Evolutionary conservation across 352 stramenopile genomes (phyloP).

Genomic region (Phytophthora tentaculata): DNA sequence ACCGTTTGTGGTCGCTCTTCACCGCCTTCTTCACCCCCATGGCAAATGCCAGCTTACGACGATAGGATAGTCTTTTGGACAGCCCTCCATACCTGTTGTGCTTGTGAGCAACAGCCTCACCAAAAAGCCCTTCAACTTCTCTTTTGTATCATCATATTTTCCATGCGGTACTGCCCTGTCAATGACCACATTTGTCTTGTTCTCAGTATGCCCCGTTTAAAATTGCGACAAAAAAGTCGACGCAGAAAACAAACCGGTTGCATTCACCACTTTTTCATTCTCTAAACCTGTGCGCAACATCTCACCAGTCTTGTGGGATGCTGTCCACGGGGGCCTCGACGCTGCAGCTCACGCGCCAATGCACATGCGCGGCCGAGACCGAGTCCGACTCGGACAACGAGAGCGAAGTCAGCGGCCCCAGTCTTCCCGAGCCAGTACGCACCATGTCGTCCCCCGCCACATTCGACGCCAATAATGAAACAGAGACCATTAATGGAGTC

Average conservation of each 20-base stretch:
- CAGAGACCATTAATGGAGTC: constrained; percentile 1
- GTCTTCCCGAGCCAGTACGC: background rate
- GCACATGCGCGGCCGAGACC: constrained; percentile 74
- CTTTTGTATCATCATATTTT: background rate
- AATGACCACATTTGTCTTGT: constrained; percentile 17
- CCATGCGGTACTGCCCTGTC: constrained; percentile 1
- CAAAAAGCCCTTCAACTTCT: constrained; percentile 2
- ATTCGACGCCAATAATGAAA: too few relatives aligned
- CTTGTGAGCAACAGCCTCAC: constrained; percentile 3
- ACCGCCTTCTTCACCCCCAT: background rate
- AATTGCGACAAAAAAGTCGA: constrained; percentile 10
- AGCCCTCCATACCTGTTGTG: constrained; percentile 2
- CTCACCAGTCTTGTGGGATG: constrained; percentile 5
- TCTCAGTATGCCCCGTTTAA: background rate
- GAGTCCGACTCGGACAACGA: constrained; percentile 79
- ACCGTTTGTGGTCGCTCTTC: background rate
- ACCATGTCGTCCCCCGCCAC: constrained; percentile 17
- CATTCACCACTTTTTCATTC: constrained; percentile 15
- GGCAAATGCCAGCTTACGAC: constrained; percentile 17
- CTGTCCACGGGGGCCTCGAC: constrained; percentile 6
- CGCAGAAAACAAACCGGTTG: constrained; percentile 1
- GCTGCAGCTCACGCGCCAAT: constrained; percentile 52
- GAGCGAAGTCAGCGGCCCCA: constrained; percentile 27
- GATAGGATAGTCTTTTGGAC: constrained; percentile 26
- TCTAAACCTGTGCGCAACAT: constrained; percentile 9